A percentile compares a stretch with the other conserved stretches of the same genome.
phyloP scores from a whole-genome alignment of 441 rosid species.

The Arabidopsis hybrid region DNA sequence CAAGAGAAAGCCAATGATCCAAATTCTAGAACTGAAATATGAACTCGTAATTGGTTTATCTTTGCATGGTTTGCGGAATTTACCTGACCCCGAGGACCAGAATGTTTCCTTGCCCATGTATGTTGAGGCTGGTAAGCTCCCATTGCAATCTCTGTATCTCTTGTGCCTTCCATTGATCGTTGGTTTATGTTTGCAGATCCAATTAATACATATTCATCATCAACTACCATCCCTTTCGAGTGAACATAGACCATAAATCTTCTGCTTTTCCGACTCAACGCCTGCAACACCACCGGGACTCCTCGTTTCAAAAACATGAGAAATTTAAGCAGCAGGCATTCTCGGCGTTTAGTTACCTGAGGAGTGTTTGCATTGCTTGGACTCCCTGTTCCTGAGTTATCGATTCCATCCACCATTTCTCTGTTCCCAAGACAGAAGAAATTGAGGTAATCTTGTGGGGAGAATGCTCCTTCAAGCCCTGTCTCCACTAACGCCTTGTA shows the following conservation, averaged over 20 bases:
- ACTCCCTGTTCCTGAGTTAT: constrained; percentile 41
- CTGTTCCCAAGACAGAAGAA: constrained; percentile 97
- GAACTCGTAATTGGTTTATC: background rate
- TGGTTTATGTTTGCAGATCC: constrained; percentile 98
- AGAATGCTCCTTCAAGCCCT: constrained; percentile 72
- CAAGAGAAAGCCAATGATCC: constrained; percentile 10
- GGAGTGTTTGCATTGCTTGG: constrained; percentile 66
- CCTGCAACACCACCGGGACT: constrained; percentile 20
- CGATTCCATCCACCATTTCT: constrained; percentile 52
- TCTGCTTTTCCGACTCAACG: constrained; percentile 66
- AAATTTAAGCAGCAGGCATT: background rate
- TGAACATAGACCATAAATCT: constrained; percentile 98
- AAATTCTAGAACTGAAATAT: background rate
- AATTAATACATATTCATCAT: constrained; percentile 83
- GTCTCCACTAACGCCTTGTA: constrained; percentile 81
- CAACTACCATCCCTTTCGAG: constrained; percentile 97
- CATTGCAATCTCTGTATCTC: constrained; percentile 99
- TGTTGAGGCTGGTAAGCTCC: constrained; percentile 97
- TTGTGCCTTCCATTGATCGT: constrained; percentile 96
- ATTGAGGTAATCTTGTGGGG: constrained; percentile 85
- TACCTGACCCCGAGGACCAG: constrained; percentile 90
- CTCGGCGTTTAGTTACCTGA: constrained; percentile 57
- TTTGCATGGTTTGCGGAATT: background rate
- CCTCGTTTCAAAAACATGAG: constrained; percentile 7
- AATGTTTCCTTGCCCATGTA: constrained; percentile 74